phyloP scores from a whole-genome alignment of 139 green algal genomes.

The Coccomyxa sp. region DNA sequence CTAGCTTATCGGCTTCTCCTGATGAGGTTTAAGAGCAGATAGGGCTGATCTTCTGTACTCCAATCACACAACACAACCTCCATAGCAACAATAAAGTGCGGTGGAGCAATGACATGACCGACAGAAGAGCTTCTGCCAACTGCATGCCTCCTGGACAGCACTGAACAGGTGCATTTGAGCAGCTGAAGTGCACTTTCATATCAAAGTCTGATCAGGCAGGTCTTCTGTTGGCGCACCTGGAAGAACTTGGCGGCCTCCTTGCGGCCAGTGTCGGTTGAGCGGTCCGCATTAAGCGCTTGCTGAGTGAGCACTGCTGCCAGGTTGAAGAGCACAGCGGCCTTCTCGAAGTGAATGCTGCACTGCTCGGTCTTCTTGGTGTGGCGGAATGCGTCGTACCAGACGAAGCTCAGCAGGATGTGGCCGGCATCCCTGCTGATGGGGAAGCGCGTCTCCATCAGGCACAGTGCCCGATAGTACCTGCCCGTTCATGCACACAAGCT shows the following conservation, averaged over 20 bases:
- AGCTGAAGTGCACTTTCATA: no score
- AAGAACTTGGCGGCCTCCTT: slow-evolving; percentile 66
- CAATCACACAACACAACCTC: no score
- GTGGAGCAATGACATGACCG: no score
- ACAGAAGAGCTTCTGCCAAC: no score
- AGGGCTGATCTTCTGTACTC: no score
- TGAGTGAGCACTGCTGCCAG: slow-evolving; percentile 75
- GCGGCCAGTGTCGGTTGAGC: slow-evolving; percentile 60
- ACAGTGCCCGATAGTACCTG: slow-evolving; percentile 81
- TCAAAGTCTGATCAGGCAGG: no score
- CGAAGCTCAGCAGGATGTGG: slow-evolving; percentile 58
- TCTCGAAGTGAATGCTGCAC: slow-evolving; percentile 89
- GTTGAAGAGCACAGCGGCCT: slow-evolving; percentile 92
- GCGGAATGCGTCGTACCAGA: slow-evolving; percentile 81
- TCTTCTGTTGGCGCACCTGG: slow-evolving; percentile 32
- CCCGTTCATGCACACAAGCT: background rate
- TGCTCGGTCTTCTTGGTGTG: slow-evolving; percentile 52
- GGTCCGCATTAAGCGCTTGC: slow-evolving; percentile 64
- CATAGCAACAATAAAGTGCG: no score
- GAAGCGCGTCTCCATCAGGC: slow-evolving; percentile 85
- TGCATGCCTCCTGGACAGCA: no score
- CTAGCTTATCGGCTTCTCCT: no score
- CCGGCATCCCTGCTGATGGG: slow-evolving; percentile 72
- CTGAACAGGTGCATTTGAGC: no score
- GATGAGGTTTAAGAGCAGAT: no score